Base-by-base conservation (phyloP, 148 eudicot species). In the Dysphania ambrosioides region DNA sequence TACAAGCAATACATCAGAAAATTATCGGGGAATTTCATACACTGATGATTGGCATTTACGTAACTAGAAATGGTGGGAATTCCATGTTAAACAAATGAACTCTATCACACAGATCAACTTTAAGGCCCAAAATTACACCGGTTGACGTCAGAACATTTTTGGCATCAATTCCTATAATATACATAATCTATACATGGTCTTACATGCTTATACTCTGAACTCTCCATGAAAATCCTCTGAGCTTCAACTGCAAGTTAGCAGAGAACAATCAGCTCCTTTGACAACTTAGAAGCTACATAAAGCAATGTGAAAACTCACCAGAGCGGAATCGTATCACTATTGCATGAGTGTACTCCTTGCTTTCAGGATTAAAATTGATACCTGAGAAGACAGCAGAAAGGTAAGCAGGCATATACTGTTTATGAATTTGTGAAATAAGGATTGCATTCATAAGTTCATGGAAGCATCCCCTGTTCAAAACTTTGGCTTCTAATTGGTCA, bases 151-250 rank as follows among this genome's bases (percentile, higher is more conserved):
- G 11, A 31, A 38, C 7, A 55, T 0, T 42, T 23, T 69, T 18
- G 27, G 62, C 29, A 15, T 1, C 2, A 18, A 59, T 66, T 29
- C 31, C 29, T 16, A 76, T 40, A n/a, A 40, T 63, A 42, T 38
- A 42, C 29, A 71, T 24, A 62, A 24, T 8, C 15, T 30, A 35
- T 16, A 56, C 2, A 66, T 56, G 3, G 42, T 23, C 89, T 90
- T 81, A 93, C 98, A 60, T 81, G 78, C 62, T 81, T 86, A 83
- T 88, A 93, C 79, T 90, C 96, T 69, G 93, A 80, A 78, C 93
- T 87, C 75, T 61, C 81, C 71, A 82, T 77, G 86, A 93, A 93
- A 21, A 93, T 86, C 80, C 87, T 79, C 32, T 86, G 83, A 41
- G 96, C 98, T 77, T 93, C 93, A 70, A 83, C 98, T 93, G 88